These are phyloP conservation scores for Heteromeles arbutifolia DNA, from an alignment of 306 rosid genomes.

Conservation along the genomic window DNA sequence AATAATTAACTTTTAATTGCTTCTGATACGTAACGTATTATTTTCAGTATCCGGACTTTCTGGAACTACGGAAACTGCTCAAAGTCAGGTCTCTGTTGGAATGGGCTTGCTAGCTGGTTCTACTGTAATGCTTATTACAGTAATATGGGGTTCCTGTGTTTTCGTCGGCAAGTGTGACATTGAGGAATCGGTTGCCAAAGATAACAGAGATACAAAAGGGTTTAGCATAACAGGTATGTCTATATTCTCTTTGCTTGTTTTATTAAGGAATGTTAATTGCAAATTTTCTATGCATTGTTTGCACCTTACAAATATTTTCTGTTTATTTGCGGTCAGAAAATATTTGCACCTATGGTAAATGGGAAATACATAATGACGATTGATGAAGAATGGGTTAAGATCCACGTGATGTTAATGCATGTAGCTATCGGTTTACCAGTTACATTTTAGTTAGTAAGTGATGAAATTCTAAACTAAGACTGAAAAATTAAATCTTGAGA, in stretches of 20 bases:
- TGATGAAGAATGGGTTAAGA: background rate
- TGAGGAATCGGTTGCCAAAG: slow-evolving; percentile 21
- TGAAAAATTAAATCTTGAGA: background rate
- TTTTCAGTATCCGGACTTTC: slow-evolving; percentile 64
- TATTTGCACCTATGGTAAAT: background rate
- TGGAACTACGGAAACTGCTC: slow-evolving; percentile 47
- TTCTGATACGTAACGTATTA: background rate
- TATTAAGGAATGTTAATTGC: background rate
- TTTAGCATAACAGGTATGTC: slow-evolving; percentile 35
- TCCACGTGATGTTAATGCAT: background rate
- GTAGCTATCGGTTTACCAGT: background rate
- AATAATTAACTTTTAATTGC: background rate
- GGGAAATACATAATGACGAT: background rate
- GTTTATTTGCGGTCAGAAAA: background rate
- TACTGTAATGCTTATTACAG: slow-evolving; percentile 62
- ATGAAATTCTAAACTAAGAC: background rate
- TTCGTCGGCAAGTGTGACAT: slow-evolving; percentile 59
- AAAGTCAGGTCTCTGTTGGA: slow-evolving; percentile 68
- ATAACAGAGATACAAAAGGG: slow-evolving; percentile 34
- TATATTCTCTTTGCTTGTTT: background rate
- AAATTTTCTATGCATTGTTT: background rate
- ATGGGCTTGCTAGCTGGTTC: slow-evolving; percentile 75
- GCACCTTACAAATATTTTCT: background rate
- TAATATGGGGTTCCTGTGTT: slow-evolving; percentile 65
- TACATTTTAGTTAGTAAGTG: background rate